A percentile compares a stretch with the other conserved stretches of the same genome.
Evolutionary conservation across 768 basidiomycete species (phyloP).

Genomic region (Leccinum rimulosum): DNA sequence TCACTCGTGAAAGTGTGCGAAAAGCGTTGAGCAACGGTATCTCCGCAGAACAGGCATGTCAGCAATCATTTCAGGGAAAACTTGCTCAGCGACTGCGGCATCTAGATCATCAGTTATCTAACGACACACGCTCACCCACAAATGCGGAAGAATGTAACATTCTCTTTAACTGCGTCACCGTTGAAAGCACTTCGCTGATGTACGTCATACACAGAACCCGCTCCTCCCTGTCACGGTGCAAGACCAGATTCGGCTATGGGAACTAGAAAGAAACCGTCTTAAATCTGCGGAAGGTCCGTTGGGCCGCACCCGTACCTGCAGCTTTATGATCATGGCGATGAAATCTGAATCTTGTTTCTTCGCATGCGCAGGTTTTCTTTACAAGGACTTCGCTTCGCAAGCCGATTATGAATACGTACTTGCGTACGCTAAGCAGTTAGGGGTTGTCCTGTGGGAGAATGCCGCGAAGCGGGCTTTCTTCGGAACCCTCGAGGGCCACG

Average conservation of each 20-base stretch:
- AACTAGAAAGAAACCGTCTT: slow-evolving; percentile 89
- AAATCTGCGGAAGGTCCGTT: slow-evolving; percentile 80
- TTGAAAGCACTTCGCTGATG: slow-evolving; percentile 5
- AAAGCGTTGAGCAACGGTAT: slow-evolving; percentile 93
- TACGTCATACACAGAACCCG: slow-evolving; percentile 61
- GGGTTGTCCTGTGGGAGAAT: slow-evolving; percentile 84
- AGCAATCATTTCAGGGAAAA: slow-evolving; percentile 14
- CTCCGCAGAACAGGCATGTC: slow-evolving; percentile 85
- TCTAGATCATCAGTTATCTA: slow-evolving; percentile 92
- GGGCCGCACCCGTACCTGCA: slow-evolving; percentile 5
- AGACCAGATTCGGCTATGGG: slow-evolving; percentile 97
- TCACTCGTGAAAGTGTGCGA: slow-evolving; percentile 94
- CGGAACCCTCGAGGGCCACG: slow-evolving; percentile 73
- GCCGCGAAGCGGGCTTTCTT: slow-evolving; percentile 75
- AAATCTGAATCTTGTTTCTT: slow-evolving; percentile 1
- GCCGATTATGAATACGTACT: slow-evolving; percentile 87
- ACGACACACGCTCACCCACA: slow-evolving; percentile 95
- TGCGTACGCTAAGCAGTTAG: slow-evolving; percentile 80
- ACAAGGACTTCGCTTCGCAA: slow-evolving; percentile 82
- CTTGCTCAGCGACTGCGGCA: slow-evolving; percentile 15
- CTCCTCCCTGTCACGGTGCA: slow-evolving; percentile 95
- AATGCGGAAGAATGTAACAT: slow-evolving; percentile 87
- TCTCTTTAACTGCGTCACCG: slow-evolving; percentile 9
- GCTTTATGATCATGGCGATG: slow-evolving; percentile 8
- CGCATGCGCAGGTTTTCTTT: slow-evolving; percentile 69